These are phyloP conservation scores for Solanum hybrid DNA, from an alignment of 305 asterid genomes.

Conservation along the genomic window DNA sequence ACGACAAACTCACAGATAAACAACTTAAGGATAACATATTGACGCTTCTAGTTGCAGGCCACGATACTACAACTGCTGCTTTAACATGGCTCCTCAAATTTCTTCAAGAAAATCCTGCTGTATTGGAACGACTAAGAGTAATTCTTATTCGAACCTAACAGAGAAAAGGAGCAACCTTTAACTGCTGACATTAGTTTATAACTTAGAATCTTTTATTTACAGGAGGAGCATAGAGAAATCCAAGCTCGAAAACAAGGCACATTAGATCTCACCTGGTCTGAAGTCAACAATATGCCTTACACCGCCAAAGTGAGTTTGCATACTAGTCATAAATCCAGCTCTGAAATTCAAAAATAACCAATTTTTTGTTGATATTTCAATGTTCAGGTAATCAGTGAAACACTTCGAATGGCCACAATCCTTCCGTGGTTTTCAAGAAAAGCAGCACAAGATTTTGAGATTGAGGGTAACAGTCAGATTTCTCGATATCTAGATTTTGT, in stretches of 20 bases:
- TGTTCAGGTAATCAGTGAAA: constrained; percentile 56
- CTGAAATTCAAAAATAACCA: neutral
- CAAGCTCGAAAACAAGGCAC: constrained; percentile 34
- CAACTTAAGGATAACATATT: constrained; percentile 77
- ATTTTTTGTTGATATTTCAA: neutral
- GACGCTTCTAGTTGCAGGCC: constrained; percentile 77
- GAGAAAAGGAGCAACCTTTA: neutral
- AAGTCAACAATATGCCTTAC: constrained; percentile 71
- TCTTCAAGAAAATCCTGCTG: constrained; percentile 62
- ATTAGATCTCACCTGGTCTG: constrained; percentile 70
- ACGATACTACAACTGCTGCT: constrained; percentile 83
- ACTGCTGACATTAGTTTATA: neutral
- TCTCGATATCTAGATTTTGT: neutral
- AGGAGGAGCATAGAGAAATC: constrained; percentile 70
- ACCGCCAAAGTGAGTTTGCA: constrained; percentile 44
- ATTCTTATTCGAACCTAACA: neutral
- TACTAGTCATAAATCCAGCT: neutral
- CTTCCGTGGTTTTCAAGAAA: constrained; percentile 80
- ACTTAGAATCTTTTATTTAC: constrained; percentile 15
- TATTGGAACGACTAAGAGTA: constrained; percentile 60
- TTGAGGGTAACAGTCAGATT: constrained; percentile 44
- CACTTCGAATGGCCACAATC: constrained; percentile 76
- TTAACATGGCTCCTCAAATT: constrained; percentile 72
- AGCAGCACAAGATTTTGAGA: constrained; percentile 74
- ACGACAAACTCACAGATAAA: constrained; percentile 60